These are phyloP conservation scores for Amanita muscaria DNA, from an alignment of 768 basidiomycete species.

Conservation along the genomic window DNA sequence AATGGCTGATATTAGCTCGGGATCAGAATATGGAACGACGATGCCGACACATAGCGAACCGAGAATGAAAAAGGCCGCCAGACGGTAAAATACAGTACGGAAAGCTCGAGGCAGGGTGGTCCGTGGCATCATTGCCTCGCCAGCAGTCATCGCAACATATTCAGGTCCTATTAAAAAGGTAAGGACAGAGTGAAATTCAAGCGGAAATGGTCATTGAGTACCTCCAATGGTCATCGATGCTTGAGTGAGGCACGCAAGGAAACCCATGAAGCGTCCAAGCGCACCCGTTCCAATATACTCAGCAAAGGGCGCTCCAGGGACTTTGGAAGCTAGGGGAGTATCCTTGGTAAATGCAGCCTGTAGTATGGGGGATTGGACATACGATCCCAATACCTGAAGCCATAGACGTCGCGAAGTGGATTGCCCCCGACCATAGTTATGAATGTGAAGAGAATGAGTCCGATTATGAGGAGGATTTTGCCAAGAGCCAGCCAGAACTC, in stretches of 20 bases:
- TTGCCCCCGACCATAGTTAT: slow-evolving; percentile 56
- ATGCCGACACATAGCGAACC: slow-evolving; percentile 68
- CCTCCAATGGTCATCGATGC: slow-evolving; percentile 57
- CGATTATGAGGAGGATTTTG: slow-evolving; percentile 38
- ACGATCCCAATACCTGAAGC: slow-evolving; percentile 48
- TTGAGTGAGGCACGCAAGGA: slow-evolving; percentile 52
- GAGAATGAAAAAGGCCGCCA: slow-evolving; percentile 70
- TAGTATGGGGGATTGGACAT: slow-evolving; percentile 11
- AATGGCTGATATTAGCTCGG: slow-evolving; percentile 39
- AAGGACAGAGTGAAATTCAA: neutral
- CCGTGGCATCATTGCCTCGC: slow-evolving; percentile 64
- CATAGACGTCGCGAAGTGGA: slow-evolving; percentile 43
- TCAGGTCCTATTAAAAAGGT: slow-evolving; percentile 29
- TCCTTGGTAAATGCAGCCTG: neutral
- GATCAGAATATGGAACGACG: slow-evolving; percentile 68
- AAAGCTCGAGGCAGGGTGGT: slow-evolving; percentile 65
- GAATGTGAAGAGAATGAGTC: slow-evolving; percentile 47
- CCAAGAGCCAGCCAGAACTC: slow-evolving; percentile 49
- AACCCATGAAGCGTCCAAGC: slow-evolving; percentile 53
- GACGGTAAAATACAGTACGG: slow-evolving; percentile 69
- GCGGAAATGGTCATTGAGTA: slow-evolving; percentile 10
- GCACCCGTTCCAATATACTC: slow-evolving; percentile 47
- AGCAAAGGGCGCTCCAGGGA: slow-evolving; percentile 44
- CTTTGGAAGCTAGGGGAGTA: slow-evolving; percentile 27
- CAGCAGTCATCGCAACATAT: slow-evolving; percentile 52